These are phyloP conservation scores for Paramecium caudatum DNA, from an alignment of 73 alveolate genomes.

Conservation along the genomic window DNA sequence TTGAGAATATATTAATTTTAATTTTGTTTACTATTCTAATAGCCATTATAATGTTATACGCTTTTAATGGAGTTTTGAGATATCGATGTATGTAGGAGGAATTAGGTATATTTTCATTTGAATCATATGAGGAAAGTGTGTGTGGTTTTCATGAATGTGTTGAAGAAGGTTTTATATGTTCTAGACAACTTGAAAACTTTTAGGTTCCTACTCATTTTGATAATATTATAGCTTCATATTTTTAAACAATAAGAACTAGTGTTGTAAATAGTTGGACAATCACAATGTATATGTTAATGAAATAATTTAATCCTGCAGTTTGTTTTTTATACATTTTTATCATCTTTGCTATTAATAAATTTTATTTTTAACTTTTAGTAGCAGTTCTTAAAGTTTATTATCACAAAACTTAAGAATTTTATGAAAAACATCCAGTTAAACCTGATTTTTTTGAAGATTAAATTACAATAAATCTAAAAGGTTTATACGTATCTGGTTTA, in stretches of 20 bases:
- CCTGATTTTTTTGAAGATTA: constrained; percentile 52
- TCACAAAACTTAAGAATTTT: constrained; percentile 57
- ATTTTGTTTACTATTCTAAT: constrained; percentile 28
- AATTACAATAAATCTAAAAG: neutral
- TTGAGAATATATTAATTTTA: constrained; percentile 22
- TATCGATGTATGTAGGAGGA: constrained; percentile 55
- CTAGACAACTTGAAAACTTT: neutral
- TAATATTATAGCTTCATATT: neutral
- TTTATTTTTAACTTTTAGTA: constrained; percentile 35
- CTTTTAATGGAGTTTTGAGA: constrained; percentile 53
- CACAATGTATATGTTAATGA: constrained; percentile 55
- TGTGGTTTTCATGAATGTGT: constrained; percentile 62
- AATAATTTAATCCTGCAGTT: constrained; percentile 42
- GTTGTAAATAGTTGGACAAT: constrained; percentile 60
- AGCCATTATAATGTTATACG: neutral
- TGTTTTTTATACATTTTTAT: constrained; percentile 42
- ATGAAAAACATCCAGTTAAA: constrained; percentile 9
- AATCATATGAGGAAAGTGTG: constrained; percentile 1
- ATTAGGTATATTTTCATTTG: constrained; percentile 9
- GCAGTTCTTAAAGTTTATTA: constrained; percentile 46
- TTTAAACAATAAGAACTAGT: constrained; percentile 41
- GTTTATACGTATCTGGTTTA: neutral
- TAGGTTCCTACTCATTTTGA: constrained; percentile 52
- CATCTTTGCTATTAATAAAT: constrained; percentile 18
- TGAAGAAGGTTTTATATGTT: constrained; percentile 44